Evolutionary conservation across 2,329 filamentous ascomycete genomes (phyloP).

Genomic region (Colletotrichum sp.): DNA sequence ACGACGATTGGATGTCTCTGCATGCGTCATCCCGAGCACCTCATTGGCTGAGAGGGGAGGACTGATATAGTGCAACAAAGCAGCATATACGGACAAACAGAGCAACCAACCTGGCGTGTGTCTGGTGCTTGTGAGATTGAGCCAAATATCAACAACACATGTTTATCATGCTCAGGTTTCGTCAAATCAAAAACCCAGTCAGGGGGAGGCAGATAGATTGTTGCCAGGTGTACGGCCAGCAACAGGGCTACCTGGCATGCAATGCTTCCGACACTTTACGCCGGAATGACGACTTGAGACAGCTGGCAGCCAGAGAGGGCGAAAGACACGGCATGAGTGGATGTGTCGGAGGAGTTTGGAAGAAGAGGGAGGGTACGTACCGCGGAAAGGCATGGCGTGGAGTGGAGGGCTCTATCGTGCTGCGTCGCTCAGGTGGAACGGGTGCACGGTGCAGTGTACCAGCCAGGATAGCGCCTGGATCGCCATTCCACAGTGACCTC

Average conservation of each 20-base stretch:
- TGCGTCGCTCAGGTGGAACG: conserved; percentile 16
- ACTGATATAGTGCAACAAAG: not conserved
- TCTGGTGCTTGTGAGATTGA: not conserved
- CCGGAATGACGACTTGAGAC: not conserved
- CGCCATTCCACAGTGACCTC: not conserved
- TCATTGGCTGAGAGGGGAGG: not conserved
- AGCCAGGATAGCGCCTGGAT: not conserved
- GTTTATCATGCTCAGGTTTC: not conserved
- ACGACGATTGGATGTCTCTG: not conserved
- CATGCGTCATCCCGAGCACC: not conserved
- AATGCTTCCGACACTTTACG: not conserved
- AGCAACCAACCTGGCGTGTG: not conserved
- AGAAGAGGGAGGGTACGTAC: not conserved
- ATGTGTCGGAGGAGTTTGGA: not conserved
- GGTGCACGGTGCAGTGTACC: not conserved
- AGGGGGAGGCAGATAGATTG: not conserved
- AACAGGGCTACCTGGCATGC: not conserved
- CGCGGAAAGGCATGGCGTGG: not conserved
- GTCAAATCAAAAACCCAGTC: not conserved
- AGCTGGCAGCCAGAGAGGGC: not conserved
- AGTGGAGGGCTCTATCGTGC: not conserved
- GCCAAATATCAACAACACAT: not conserved
- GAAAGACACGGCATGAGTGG: not conserved
- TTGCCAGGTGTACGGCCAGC: not conserved
- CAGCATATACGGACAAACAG: not conserved